phyloP scores from a whole-genome alignment of 2,329 filamentous ascomycete genomes.

The Fusarium ramigenum region DNA sequence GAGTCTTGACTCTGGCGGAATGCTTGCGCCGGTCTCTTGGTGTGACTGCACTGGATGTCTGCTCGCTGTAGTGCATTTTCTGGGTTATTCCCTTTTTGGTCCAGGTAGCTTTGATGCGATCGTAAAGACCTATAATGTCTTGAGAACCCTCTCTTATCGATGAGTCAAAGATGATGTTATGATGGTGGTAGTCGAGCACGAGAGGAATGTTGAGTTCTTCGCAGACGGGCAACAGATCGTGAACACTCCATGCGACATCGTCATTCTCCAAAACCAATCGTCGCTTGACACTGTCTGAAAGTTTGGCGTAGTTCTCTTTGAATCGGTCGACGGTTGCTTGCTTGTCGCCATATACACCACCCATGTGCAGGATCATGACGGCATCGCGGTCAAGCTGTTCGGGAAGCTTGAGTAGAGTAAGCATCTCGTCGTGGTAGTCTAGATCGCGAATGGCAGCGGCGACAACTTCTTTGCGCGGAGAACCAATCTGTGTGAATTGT shows the following conservation, averaged over 20 bases:
- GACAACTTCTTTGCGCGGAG: conserved; percentile 80
- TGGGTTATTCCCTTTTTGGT: conserved; percentile 83
- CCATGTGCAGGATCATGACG: conserved; percentile 95
- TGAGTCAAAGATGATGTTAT: conserved; percentile 90
- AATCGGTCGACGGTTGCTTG: conserved; percentile 80
- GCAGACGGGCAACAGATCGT: conserved; percentile 88
- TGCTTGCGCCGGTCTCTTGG: conserved; percentile 84
- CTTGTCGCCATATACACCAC: conserved; percentile 90
- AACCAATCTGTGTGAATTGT: conserved; percentile 91
- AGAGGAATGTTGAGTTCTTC: conserved; percentile 94
- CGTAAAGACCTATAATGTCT: conserved; percentile 79
- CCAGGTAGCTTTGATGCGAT: conserved; percentile 86
- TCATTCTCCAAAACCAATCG: conserved; percentile 93
- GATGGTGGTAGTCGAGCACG: conserved; percentile 92
- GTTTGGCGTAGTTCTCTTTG: conserved; percentile 73
- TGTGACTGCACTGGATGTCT: conserved; percentile 71
- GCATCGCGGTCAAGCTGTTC: conserved; percentile 84
- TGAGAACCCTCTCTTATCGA: conserved; percentile 82
- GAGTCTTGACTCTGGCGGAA: conserved; percentile 76
- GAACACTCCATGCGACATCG: conserved; percentile 91
- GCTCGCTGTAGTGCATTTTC: conserved; percentile 98
- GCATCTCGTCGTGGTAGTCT: conserved; percentile 87
- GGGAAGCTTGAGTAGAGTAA: conserved; percentile 79
- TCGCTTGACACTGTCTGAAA: conserved; percentile 77
- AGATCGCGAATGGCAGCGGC: conserved; percentile 81